phyloP scores from a whole-genome alignment of 495 filamentous ascomycete species.

The Polyplosphaeria fusca region DNA sequence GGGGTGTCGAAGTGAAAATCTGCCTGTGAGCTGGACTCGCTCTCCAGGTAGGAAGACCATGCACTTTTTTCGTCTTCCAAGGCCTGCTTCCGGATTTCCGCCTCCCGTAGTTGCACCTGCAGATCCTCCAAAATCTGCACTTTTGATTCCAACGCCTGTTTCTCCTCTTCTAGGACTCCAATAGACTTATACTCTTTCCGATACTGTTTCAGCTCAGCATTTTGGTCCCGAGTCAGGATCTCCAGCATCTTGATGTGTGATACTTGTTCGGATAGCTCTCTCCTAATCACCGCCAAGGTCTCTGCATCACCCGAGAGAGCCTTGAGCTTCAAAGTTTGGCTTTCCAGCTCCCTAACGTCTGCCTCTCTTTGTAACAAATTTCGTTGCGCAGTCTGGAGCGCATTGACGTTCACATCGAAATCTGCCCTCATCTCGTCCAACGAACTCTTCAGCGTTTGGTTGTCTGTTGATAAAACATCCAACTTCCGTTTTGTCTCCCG shows the following conservation, averaged over 20 bases:
- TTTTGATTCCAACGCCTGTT: slow-evolving; percentile 73
- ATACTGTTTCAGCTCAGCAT: slow-evolving; percentile 73
- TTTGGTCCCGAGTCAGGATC: slow-evolving; percentile 71
- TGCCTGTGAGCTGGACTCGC: slow-evolving; percentile 52
- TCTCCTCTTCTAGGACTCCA: slow-evolving; percentile 95
- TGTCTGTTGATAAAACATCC: slow-evolving; percentile 67
- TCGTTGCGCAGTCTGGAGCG: slow-evolving; percentile 63
- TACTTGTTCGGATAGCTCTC: slow-evolving; percentile 85
- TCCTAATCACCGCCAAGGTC: slow-evolving; percentile 73
- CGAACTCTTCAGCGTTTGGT: slow-evolving; percentile 62
- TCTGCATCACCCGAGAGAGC: slow-evolving; percentile 83
- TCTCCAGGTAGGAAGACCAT: slow-evolving; percentile 84
- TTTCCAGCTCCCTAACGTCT: slow-evolving; percentile 69
- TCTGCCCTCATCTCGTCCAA: slow-evolving; percentile 72
- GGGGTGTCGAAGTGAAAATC: slow-evolving; percentile 78
- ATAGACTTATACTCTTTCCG: slow-evolving; percentile 77
- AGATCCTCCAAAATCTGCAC: slow-evolving; percentile 72
- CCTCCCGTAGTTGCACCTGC: slow-evolving; percentile 70
- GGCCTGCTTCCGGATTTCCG: slow-evolving; percentile 75
- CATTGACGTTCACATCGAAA: slow-evolving; percentile 57
- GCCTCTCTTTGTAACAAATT: slow-evolving; percentile 64
- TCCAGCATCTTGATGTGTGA: slow-evolving; percentile 83
- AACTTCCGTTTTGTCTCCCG: slow-evolving; percentile 66
- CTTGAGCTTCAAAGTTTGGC: slow-evolving; percentile 75
- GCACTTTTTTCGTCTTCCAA: slow-evolving; percentile 82